These are phyloP conservation scores for Arthrobotrys musiformis DNA, from an alignment of 2,329 filamentous ascomycete genomes.

Conservation along the genomic window DNA sequence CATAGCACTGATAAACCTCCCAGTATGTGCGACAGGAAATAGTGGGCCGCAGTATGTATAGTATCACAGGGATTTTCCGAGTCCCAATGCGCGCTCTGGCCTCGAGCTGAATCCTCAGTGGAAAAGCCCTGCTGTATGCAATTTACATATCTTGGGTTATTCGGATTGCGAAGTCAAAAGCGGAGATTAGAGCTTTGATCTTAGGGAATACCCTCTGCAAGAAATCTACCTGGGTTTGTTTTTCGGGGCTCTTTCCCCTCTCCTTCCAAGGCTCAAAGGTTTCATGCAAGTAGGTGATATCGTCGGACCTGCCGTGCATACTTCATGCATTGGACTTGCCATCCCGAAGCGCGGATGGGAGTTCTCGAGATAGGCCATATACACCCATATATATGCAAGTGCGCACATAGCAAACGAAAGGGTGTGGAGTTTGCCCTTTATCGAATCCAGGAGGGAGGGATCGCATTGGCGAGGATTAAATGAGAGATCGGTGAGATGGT, in stretches of 20 bases:
- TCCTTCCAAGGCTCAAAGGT: background rate
- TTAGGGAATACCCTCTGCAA: background rate
- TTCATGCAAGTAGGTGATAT: background rate
- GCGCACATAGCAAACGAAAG: background rate
- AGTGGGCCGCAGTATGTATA: background rate
- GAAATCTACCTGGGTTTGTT: background rate
- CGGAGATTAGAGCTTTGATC: slow-evolving; percentile 3
- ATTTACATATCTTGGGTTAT: background rate
- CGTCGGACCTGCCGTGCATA: background rate
- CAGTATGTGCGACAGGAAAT: background rate
- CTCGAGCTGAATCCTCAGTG: background rate
- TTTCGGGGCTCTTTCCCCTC: background rate
- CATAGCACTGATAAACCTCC: background rate
- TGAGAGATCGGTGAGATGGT: slow-evolving; percentile 9
- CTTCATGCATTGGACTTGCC: background rate
- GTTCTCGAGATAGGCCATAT: background rate
- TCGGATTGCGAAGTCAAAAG: background rate
- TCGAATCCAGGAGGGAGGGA: background rate
- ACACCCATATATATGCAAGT: background rate
- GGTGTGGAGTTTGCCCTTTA: slow-evolving; percentile 6
- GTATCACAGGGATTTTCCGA: slow-evolving; percentile 1
- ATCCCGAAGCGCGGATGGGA: slow-evolving; percentile 3
- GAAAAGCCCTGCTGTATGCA: background rate
- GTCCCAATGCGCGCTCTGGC: background rate
- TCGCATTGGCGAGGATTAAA: background rate